Conservation (phyloP, 306 rosid genomes). For the Glycine tomentella region DNA sequence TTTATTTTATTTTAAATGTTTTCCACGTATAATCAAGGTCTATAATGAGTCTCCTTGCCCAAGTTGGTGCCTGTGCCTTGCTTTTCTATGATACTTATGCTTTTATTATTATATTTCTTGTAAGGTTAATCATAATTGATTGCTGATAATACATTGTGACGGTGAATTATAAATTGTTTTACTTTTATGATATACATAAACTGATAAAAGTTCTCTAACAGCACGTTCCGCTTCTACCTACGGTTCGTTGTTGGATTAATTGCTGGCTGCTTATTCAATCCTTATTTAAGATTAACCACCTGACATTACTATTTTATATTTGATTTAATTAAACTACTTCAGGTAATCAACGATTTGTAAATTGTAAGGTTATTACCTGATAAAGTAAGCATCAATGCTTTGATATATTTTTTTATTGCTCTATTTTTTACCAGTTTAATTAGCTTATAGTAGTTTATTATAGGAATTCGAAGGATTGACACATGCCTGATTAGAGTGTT, state of each 20-base stretch:
- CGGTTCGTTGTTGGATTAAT: not conserved
- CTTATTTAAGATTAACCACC: slow-evolving; percentile 21
- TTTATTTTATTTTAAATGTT: not conserved
- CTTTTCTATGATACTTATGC: too few species aligned
- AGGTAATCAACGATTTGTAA: slow-evolving; percentile 11
- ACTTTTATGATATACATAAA: too few species aligned
- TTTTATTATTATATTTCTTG: too few species aligned
- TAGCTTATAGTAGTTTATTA: too few species aligned
- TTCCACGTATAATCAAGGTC: too few species aligned
- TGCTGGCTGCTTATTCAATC: slow-evolving; percentile 10
- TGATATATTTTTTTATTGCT: not conserved
- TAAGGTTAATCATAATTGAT: too few species aligned
- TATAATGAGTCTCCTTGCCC: too few species aligned
- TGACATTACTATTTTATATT: not conserved
- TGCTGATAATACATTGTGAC: too few species aligned
- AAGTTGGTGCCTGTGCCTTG: too few species aligned
- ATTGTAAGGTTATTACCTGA: not conserved
- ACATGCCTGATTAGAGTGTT: too few species aligned
- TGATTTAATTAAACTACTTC: not conserved
- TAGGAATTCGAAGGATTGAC: not conserved
- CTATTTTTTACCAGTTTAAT: not conserved
- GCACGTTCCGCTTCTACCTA: not conserved
- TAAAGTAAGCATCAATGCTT: not conserved
- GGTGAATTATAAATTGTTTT: too few species aligned
- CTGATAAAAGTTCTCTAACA: not conserved